Percentiles rank a stretch among this genome's conserved stretches.
Evolutionary conservation across 2,329 filamentous ascomycete genomes (phyloP).

Genomic region (Calonectria crousiana): DNA sequence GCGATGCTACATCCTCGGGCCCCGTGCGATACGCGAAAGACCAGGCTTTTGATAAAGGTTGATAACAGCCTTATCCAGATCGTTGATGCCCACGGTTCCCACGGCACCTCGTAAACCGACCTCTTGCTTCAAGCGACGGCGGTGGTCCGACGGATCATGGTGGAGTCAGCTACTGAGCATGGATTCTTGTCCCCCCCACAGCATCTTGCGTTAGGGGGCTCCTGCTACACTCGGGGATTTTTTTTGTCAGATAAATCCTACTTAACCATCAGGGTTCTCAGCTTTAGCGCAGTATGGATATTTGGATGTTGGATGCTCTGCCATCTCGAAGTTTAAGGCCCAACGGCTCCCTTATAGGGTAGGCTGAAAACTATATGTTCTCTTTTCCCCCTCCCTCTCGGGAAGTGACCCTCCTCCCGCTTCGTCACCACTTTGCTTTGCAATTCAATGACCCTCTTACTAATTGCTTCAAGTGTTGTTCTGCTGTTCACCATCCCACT

Average conservation of each 20-base stretch:
- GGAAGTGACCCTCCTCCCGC: neutral
- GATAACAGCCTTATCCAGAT: conserved; percentile 63
- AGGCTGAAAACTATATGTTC: conserved; percentile 44
- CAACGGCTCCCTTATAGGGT: conserved; percentile 81
- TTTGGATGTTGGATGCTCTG: conserved; percentile 70
- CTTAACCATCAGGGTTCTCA: conserved; percentile 54
- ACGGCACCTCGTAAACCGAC: conserved; percentile 64
- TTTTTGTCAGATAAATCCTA: conserved; percentile 69
- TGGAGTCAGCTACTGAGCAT: conserved; percentile 58
- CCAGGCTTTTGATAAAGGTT: conserved; percentile 70
- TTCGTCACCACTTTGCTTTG: conserved; percentile 27
- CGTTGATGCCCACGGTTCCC: conserved; percentile 67
- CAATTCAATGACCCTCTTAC: neutral
- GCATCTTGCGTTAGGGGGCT: conserved; percentile 75
- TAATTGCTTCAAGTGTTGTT: neutral
- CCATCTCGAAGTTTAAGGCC: conserved; percentile 66
- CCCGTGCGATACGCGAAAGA: conserved; percentile 74
- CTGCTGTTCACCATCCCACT: conserved; percentile 23
- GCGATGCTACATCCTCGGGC: conserved; percentile 57
- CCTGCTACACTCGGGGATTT: conserved; percentile 67
- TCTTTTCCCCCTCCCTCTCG: neutral
- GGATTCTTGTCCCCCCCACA: conserved; percentile 49
- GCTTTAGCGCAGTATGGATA: conserved; percentile 76
- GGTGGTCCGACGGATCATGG: conserved; percentile 53
- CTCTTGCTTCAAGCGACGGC: conserved; percentile 52